Percentiles rank a stretch among this genome's conserved stretches.
Conservation (phyloP, 108 stramenopile species). For the Discostella pseudostelligera region DNA sequence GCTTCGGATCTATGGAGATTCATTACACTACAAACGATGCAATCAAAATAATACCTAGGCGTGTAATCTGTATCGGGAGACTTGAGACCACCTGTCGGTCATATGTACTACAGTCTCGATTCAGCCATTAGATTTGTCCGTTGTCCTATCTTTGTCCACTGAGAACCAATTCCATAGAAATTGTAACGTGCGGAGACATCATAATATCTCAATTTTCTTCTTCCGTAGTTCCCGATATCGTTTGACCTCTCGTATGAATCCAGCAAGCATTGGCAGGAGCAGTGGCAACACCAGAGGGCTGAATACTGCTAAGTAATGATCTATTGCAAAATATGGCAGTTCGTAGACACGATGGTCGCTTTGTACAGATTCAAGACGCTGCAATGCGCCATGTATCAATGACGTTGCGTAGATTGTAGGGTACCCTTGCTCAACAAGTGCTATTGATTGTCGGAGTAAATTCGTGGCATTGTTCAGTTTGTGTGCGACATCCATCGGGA, state of each 20-base stretch:
- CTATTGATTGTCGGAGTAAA: constrained; percentile 37
- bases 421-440: constrained; percentile 29
- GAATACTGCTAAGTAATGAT: constrained; percentile 72
- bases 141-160: too few relatives aligned
- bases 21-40: too few relatives aligned
- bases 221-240: constrained; percentile 46
- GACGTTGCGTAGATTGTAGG: constrained; percentile 35
- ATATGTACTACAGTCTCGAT: too few relatives aligned
- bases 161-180: too few relatives aligned
- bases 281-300: constrained; percentile 70
- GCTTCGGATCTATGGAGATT: too few relatives aligned
- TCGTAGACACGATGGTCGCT: constrained; percentile 38
- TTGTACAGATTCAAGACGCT: constrained; percentile 18
- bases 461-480: constrained; percentile 39
- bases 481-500: constrained; percentile 26
- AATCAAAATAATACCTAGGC: too few relatives aligned
- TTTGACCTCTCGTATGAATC: constrained; percentile 57
- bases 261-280: constrained; percentile 57
- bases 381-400: constrained; percentile 28
- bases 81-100: too few relatives aligned
- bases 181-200: too few relatives aligned
- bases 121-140: too few relatives aligned
- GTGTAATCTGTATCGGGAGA: too few relatives aligned
- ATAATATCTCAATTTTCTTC: not conserved
- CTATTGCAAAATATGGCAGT: constrained; percentile 53